These are phyloP conservation scores for Naganishia kalamii DNA, from an alignment of 768 basidiomycete genomes.

Conservation along the genomic window DNA sequence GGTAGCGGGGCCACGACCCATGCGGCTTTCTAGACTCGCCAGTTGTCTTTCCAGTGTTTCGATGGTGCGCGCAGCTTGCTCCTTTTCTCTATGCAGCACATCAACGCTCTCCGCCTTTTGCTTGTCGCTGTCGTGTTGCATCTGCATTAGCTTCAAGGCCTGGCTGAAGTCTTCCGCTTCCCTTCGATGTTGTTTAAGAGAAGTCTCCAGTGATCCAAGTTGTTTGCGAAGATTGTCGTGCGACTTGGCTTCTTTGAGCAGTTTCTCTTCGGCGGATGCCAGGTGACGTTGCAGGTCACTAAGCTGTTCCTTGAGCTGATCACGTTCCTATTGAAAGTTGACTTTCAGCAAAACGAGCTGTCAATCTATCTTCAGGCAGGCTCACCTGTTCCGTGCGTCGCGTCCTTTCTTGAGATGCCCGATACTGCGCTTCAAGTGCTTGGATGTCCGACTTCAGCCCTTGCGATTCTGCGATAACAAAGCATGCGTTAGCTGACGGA, in stretches of 20 bases:
- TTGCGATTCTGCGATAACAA: neutral
- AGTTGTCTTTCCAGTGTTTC: slow-evolving; percentile 4
- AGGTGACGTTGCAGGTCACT: neutral
- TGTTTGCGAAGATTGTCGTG: slow-evolving; percentile 10
- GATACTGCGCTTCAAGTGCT: neutral
- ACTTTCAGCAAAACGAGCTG: neutral
- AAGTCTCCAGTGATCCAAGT: slow-evolving; percentile 3
- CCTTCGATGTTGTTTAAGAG: slow-evolving; percentile 14
- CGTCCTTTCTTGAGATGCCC: neutral
- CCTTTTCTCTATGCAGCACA: neutral
- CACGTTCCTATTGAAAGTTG: neutral
- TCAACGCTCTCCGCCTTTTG: neutral
- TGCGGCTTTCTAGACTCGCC: neutral
- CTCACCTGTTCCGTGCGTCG: neutral
- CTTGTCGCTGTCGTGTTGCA: neutral
- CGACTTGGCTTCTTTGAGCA: neutral
- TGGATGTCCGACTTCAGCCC: neutral
- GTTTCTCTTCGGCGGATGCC: neutral
- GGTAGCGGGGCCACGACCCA: no score
- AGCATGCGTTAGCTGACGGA: neutral
- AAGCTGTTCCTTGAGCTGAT: neutral
- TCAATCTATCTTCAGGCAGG: neutral
- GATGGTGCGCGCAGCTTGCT: slow-evolving; percentile 7
- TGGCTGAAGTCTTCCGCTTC: slow-evolving; percentile 21
- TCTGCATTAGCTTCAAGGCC: slow-evolving; percentile 2